Conservation (phyloP, 352 stramenopile species). For the Globisporangium okanoganense region DNA sequence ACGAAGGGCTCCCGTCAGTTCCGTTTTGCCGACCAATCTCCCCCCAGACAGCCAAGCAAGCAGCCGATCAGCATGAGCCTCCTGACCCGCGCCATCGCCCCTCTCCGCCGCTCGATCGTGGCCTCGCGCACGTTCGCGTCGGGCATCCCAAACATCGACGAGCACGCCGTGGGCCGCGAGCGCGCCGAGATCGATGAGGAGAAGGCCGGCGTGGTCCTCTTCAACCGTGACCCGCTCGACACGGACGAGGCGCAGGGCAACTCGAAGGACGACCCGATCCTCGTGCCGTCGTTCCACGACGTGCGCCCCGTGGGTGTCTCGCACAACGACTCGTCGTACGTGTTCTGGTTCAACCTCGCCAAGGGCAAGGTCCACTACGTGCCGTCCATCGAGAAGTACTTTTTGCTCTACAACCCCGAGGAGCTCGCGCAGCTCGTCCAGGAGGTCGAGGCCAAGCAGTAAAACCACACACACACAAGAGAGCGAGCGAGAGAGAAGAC, state of each 20-base stretch:
- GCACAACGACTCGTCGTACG: slow-evolving; percentile 87
- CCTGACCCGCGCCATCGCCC: slow-evolving; percentile 46
- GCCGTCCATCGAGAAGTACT: slow-evolving; percentile 87
- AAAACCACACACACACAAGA: slow-evolving; percentile 17
- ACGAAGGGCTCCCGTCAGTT: slow-evolving; percentile 24
- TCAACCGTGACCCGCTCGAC: slow-evolving; percentile 85
- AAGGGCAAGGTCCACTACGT: slow-evolving; percentile 88
- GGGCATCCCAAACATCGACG: slow-evolving; percentile 68
- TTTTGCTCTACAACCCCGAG: slow-evolving; percentile 88
- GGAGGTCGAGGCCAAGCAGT: slow-evolving; percentile 81
- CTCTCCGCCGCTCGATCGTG: slow-evolving; percentile 38
- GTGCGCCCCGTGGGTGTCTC: slow-evolving; percentile 74
- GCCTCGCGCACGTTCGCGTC: slow-evolving; percentile 56
- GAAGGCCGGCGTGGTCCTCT: slow-evolving; percentile 56
- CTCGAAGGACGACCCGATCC: slow-evolving; percentile 86
- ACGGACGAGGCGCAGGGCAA: slow-evolving; percentile 85
- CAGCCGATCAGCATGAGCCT: slow-evolving; percentile 31
- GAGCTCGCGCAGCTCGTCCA: slow-evolving; percentile 78
- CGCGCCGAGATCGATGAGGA: slow-evolving; percentile 71
- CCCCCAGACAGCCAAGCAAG: background rate
- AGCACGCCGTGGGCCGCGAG: slow-evolving; percentile 80
- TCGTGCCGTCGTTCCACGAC: slow-evolving; percentile 78
- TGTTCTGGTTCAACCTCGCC: slow-evolving; percentile 85
- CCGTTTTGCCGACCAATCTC: slow-evolving; percentile 14
- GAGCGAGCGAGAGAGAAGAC: slow-evolving; percentile 5